Base-by-base conservation (phyloP, 495 filamentous ascomycete genomes). In the Trichocladium antarcticum region DNA sequence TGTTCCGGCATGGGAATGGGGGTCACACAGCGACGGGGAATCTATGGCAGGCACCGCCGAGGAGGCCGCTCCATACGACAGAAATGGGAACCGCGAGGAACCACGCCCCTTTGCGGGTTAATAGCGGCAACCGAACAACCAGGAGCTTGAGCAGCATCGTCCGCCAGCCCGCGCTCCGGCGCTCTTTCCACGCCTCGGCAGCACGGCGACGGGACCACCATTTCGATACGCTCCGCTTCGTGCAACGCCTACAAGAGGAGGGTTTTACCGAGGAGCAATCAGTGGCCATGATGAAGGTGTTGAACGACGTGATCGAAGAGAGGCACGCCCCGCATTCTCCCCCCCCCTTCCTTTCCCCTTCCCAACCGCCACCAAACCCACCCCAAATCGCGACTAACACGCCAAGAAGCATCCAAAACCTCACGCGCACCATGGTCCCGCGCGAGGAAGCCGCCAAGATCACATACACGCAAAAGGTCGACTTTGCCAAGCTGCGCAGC, bases 341-440 rank as follows among this genome's bases (percentile, higher is more conserved):
- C 20, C 28, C 29, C 20, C 17, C 22, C 1, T 15, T 41, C 49
- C 47, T 31, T 38, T 32, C 31, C 21, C 7, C n/a, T 27, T 3
- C 35, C 15, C 34, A 11, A 28, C 16, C 37, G n/a, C n/a, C 15
- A 14, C 14, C 2, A 16, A n/a, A n/a, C n/a, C n/a, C n/a, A n/a
- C n/a, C n/a, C n/a, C n/a, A n/a, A n/a, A n/a, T n/a, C n/a, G n/a
- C n/a, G n/a, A n/a, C n/a, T n/a, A n/a, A n/a, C n/a, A n/a, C n/a
- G n/a, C n/a, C n/a, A n/a, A n/a, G n/a, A n/a, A 84, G 86, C 55
- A 95, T 99, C 50, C 93, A 96, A 63, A 97, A 99, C 71, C 71
- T 99, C 17, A 97, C 93, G 0, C 83, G 92, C 47, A 97, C 92
- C 10, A 97, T 99, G 93, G 93, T 99, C 3, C 76, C 93, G n/a